Evolutionary conservation across 352 stramenopile genomes (phyloP).

Genomic region (Pythium scleroteichum): DNA sequence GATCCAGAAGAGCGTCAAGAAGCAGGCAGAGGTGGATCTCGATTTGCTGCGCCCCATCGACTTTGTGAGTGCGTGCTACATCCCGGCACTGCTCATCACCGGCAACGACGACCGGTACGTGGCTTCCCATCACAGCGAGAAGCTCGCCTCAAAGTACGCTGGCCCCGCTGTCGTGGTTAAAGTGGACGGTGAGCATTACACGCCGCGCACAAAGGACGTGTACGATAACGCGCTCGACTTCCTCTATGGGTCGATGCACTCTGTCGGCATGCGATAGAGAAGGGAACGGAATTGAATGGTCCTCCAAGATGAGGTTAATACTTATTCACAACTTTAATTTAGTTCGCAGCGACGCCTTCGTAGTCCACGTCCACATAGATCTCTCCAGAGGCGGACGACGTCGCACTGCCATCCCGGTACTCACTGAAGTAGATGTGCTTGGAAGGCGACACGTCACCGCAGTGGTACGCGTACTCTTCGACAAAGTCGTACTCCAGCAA

Average conservation of each 20-base stretch:
- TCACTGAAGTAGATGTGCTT: slow-evolving; percentile 58
- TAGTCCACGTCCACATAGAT: slow-evolving; percentile 73
- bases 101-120: slow-evolving; percentile 74
- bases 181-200: slow-evolving; percentile 74
- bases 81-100: slow-evolving; percentile 72
- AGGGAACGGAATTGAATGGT: not conserved
- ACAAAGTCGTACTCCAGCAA: slow-evolving; percentile 81
- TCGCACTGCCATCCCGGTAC: slow-evolving; percentile 32
- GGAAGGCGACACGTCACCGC: slow-evolving; percentile 46
- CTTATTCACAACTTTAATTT: not conserved
- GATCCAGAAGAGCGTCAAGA: slow-evolving; percentile 77
- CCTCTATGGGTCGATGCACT: slow-evolving; percentile 46
- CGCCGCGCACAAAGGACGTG: slow-evolving; percentile 36
- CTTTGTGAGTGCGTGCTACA: slow-evolving; percentile 65
- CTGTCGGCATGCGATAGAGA: slow-evolving; percentile 30
- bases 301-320: not conserved
- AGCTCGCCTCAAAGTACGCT: slow-evolving; percentile 61
- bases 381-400: slow-evolving; percentile 49
- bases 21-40: slow-evolving; percentile 73
- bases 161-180: slow-evolving; percentile 50
- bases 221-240: slow-evolving; percentile 72
- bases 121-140: slow-evolving; percentile 56
- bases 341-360: slow-evolving; percentile 30
- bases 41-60: slow-evolving; percentile 68
- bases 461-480: slow-evolving; percentile 59